Evolutionary conservation across 2,329 filamentous ascomycete species (phyloP).

Genomic region (Ophiostoma ips): DNA sequence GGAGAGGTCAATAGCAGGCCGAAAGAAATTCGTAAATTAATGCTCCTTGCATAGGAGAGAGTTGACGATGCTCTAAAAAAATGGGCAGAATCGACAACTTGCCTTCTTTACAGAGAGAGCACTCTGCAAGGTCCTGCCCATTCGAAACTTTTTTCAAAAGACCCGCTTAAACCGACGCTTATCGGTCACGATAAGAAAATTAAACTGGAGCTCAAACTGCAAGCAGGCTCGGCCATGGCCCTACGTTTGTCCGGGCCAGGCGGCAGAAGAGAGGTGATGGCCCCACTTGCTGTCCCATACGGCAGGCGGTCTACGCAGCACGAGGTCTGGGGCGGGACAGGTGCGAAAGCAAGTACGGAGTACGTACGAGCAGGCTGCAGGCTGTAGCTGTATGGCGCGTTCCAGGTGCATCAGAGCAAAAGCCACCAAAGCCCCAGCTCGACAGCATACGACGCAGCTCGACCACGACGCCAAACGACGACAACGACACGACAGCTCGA

Average conservation of each 20-base stretch:
- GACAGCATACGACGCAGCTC: too few species aligned
- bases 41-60: too few species aligned
- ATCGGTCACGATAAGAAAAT: conserved; percentile 8
- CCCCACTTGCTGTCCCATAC: too few species aligned
- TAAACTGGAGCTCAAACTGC: background rate
- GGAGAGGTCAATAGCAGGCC: background rate
- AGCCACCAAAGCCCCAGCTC: background rate
- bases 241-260: conserved; percentile 11
- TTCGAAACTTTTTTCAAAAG: conserved; percentile 11
- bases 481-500: too few species aligned
- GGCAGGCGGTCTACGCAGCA: conserved; percentile 12
- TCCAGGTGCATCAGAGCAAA: background rate
- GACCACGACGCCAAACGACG: background rate
- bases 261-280: conserved; percentile 4
- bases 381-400: conserved; percentile 28
- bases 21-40: background rate
- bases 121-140: background rate
- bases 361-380: conserved; percentile 15
- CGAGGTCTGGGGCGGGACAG: background rate
- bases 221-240: conserved; percentile 10
- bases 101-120: background rate
- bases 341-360: background rate
- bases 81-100: conserved; percentile 5
- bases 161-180: conserved; percentile 11
- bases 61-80: background rate